phyloP scores from a whole-genome alignment of 768 basidiomycete genomes.

The Kwoniella pini region DNA sequence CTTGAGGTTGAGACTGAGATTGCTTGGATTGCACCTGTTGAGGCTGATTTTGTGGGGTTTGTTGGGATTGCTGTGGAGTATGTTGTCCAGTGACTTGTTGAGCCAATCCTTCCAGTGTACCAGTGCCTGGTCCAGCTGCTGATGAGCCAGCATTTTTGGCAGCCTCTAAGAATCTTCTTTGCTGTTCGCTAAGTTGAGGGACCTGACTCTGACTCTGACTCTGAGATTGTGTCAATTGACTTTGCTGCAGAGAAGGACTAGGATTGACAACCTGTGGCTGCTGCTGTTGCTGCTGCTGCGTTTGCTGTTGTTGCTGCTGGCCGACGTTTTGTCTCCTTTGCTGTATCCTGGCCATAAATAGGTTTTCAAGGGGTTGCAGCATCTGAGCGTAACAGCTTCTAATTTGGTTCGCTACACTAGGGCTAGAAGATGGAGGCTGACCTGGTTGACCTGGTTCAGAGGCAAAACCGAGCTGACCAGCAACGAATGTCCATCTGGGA shows the following conservation, averaged over 20 bases:
- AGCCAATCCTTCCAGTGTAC: slow-evolving; percentile 3
- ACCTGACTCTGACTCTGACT: background rate
- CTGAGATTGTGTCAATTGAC: background rate
- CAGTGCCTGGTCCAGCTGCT: background rate
- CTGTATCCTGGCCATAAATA: slow-evolving; percentile 26
- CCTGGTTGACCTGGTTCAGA: slow-evolving; percentile 10
- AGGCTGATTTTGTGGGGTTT: background rate
- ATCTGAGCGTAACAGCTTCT: slow-evolving; percentile 20
- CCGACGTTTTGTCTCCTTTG: slow-evolving; percentile 21
- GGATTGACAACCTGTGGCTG: slow-evolving; percentile 6
- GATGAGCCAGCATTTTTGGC: background rate
- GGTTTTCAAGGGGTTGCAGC: slow-evolving; percentile 28
- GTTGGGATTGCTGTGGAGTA: slow-evolving; percentile 4
- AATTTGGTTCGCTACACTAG: slow-evolving; percentile 28
- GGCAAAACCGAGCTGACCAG: slow-evolving; percentile 32
- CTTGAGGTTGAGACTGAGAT: too few species aligned
- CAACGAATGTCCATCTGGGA: slow-evolving; percentile 26
- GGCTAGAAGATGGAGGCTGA: slow-evolving; percentile 18
- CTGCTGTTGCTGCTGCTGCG: slow-evolving; percentile 3
- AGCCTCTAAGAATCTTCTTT: slow-evolving; percentile 16
- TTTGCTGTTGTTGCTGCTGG: slow-evolving; percentile 8
- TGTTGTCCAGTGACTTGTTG: background rate
- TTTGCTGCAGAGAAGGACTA: slow-evolving; percentile 7
- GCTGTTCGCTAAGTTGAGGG: slow-evolving; percentile 15
- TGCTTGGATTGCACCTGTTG: slow-evolving; percentile 2